phyloP scores from a whole-genome alignment of 441 rosid species.

The Bocquillonia castaneifolia region DNA sequence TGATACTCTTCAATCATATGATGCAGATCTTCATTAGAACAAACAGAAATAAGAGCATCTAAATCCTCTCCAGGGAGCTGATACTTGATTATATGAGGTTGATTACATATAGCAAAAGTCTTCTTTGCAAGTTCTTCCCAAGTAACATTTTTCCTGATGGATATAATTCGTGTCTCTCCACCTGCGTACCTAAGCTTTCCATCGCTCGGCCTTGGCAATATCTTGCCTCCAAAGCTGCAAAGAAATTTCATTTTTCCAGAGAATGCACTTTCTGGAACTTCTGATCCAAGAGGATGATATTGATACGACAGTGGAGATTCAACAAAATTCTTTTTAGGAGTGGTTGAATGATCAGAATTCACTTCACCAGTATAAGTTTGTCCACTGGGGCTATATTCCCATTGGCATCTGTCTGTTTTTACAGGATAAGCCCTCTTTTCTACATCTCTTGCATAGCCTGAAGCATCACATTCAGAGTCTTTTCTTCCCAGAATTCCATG shows the following conservation, averaged over 20 bases:
- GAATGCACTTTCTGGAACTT: constrained; percentile 29
- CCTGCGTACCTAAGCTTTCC: constrained; percentile 85
- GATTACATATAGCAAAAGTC: constrained; percentile 50
- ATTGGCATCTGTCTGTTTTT: constrained; percentile 39
- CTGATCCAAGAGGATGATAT: constrained; percentile 30
- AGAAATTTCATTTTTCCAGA: constrained; percentile 51
- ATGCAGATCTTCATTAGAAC: constrained; percentile 76
- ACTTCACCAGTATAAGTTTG: constrained; percentile 46
- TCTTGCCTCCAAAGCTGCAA: constrained; percentile 85
- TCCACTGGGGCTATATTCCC: constrained; percentile 42
- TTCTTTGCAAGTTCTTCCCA: constrained; percentile 59
- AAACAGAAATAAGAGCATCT: constrained; percentile 80
- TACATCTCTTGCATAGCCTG: constrained; percentile 35
- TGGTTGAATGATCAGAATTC: constrained; percentile 38
- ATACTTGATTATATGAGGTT: constrained; percentile 58
- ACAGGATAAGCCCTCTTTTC: constrained; percentile 40
- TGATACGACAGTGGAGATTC: constrained; percentile 43
- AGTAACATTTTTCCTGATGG: constrained; percentile 48
- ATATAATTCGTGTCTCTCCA: constrained; percentile 70
- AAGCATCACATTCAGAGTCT: constrained; percentile 33
- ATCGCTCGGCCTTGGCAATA: constrained; percentile 81
- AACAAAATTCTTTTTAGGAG: constrained; percentile 13
- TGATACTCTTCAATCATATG: constrained; percentile 79
- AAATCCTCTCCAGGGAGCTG: constrained; percentile 94
- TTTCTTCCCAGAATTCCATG: constrained; percentile 40